phyloP scores from a whole-genome alignment of 2,329 filamentous ascomycete species.

The Xylaria sp. region DNA sequence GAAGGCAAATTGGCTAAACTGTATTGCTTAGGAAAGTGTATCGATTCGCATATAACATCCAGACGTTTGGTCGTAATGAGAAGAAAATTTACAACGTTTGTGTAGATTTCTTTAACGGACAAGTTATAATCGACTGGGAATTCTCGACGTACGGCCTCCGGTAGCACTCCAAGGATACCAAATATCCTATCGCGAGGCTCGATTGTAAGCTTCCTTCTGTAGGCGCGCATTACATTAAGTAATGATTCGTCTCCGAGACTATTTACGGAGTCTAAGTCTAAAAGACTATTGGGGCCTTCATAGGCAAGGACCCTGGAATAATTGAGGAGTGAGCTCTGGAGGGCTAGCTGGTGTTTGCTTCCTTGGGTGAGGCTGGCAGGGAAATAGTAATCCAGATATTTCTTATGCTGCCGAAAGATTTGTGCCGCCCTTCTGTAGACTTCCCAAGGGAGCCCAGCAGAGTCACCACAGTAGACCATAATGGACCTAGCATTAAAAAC shows the following conservation, averaged over 20 bases:
- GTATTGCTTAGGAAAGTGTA: conserved; percentile 40
- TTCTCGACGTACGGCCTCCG: conserved; percentile 33
- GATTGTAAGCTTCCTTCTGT: conserved; percentile 37
- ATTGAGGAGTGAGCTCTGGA: conserved; percentile 10
- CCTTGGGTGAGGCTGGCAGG: too few relatives aligned
- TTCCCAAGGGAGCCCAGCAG: too few relatives aligned
- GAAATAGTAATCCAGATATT: conserved; percentile 8
- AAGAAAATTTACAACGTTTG: conserved; percentile 42
- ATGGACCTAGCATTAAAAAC: too few relatives aligned
- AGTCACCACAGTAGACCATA: too few relatives aligned
- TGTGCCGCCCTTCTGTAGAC: too few relatives aligned
- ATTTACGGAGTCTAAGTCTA: neutral
- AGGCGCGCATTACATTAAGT: conserved; percentile 35
- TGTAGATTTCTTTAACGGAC: conserved; percentile 43
- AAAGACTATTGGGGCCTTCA: conserved; percentile 30
- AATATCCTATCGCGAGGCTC: conserved; percentile 46
- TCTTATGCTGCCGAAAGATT: conserved; percentile 27
- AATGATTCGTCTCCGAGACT: conserved; percentile 19
- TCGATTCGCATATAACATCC: conserved; percentile 45
- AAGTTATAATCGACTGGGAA: conserved; percentile 42
- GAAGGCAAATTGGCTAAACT: conserved; percentile 39
- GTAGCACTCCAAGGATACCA: conserved; percentile 43
- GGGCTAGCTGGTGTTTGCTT: neutral
- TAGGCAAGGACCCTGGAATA: conserved; percentile 21
- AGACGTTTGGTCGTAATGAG: conserved; percentile 35